Evolutionary conservation across 768 basidiomycete species (phyloP), one percentile per base, ranked within the genome.

Genomic region (Russula brevipes): DNA sequence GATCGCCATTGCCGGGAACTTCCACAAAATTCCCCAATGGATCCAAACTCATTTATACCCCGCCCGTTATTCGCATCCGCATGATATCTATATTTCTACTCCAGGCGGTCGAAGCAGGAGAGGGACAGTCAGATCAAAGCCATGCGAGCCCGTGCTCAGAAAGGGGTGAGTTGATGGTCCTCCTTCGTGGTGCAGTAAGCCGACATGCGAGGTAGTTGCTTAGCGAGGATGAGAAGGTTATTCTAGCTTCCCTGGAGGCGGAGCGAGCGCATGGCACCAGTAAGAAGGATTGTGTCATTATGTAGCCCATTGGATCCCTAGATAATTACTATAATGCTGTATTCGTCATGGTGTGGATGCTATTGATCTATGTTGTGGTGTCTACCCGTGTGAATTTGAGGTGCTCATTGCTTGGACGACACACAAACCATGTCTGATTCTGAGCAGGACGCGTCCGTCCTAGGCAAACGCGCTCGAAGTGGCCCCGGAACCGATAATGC

Each of bases 31-130:
- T 75, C 76, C 47, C 66, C 70, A 17, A 69, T 74, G 9, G 69
- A 75, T 63, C 71, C 76, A 54, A 73, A 69, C 62, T 83, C 86
- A 65, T 89, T 84, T 70, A 77, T 82, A 62, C 89, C 88, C 16
- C 87, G 79, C 60, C 78, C 87, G 41, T 76, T 91, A 33, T 90
- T 89, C 70, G 82, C 82, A 50, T 73, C 76, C 66, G 87, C 87
- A 63, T 91, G 75, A 89, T 71, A 17, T 59, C 49, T 71, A 62
- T 72, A 73, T 73, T 69, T 68, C 64, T 71, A 67, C 57, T 39
- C 61, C 70, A 90, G 89, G 68, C 87, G 89, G 24, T 88, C 88
- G 46, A 85, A 78, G 75, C 85, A 85, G 12, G 91, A 93, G 74
- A 79, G 82, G 70, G 85, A 85, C 70, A 91, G 88, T 68, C 79